A percentile compares a stretch with the other conserved stretches of the same genome.
Evolutionary conservation across 2,329 filamentous ascomycete species (phyloP).

Genomic region (Aspergillus oerlinghausenensis): DNA sequence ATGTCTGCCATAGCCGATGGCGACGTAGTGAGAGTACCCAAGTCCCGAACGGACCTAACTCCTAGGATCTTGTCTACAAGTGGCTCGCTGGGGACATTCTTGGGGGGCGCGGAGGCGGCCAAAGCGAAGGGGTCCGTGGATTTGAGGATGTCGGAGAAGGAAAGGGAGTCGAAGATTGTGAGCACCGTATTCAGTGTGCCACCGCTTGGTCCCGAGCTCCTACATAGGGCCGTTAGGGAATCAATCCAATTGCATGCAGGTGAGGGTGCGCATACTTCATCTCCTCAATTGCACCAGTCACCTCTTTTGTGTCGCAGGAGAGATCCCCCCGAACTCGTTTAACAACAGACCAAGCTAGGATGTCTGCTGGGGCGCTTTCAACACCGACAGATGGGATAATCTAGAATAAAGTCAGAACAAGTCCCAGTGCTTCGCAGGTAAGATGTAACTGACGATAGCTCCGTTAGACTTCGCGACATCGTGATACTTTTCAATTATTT

Average conservation of each 20-base stretch:
- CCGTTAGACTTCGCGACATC: slow-evolving; percentile 54
- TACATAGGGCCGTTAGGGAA: slow-evolving; percentile 13
- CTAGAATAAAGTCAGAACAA: slow-evolving; percentile 23
- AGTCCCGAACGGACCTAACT: slow-evolving; percentile 49
- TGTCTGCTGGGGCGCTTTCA: slow-evolving; percentile 58
- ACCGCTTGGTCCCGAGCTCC: slow-evolving; percentile 47
- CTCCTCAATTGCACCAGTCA: slow-evolving; percentile 51
- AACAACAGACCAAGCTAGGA: slow-evolving; percentile 50
- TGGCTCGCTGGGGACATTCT: slow-evolving; percentile 27
- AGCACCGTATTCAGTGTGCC: slow-evolving; percentile 66
- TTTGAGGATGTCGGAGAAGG: slow-evolving; percentile 42
- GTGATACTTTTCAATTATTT: slow-evolving; percentile 60
- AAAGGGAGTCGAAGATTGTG: slow-evolving; percentile 47
- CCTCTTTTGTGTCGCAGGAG: slow-evolving; percentile 46
- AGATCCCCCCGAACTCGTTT: slow-evolving; percentile 50
- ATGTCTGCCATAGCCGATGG: slow-evolving; percentile 50
- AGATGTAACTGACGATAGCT: slow-evolving; percentile 49
- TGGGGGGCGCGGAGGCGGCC: slow-evolving; percentile 38
- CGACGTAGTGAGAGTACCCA: slow-evolving; percentile 56
- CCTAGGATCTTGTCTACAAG: slow-evolving; percentile 41
- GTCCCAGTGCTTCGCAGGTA: not conserved
- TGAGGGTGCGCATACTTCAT: slow-evolving; percentile 40
- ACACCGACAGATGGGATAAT: slow-evolving; percentile 59
- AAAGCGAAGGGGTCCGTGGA: slow-evolving; percentile 50
- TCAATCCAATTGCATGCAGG: not conserved